These are phyloP conservation scores for Chrysochromulina parva DNA, from an alignment of 78 protist species.

Conservation along the genomic window DNA sequence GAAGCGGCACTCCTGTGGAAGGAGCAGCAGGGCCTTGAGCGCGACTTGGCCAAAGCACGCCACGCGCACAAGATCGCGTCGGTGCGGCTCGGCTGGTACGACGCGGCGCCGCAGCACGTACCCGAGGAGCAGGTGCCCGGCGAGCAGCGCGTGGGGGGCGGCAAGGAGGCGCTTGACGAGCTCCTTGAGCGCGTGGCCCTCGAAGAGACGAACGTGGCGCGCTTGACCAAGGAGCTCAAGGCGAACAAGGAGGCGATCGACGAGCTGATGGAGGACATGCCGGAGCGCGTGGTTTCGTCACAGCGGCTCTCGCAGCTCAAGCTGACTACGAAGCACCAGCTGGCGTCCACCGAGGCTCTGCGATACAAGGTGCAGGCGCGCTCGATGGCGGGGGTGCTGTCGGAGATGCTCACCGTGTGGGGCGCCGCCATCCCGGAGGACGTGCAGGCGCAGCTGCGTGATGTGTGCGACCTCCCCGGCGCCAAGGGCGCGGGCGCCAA, in stretches of 20 bases:
- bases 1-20: neutral
- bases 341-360: neutral
- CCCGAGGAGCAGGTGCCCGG: no score
- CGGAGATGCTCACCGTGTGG: neutral
- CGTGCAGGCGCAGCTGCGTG: neutral
- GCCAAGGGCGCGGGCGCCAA: no score
- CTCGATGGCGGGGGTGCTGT: neutral
- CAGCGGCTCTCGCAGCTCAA: neutral
- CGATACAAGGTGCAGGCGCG: neutral
- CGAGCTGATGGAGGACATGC: neutral
- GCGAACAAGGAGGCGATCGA: neutral
- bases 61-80: neutral
- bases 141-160: no score
- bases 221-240: neutral
- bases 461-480: neutral
- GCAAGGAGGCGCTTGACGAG: no score
- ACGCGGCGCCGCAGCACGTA: neutral
- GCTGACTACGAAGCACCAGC: neutral
- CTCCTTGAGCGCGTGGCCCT: no score
- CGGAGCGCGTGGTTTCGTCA: neutral
- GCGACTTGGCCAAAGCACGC: neutral
- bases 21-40: neutral
- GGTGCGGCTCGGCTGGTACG: neutral
- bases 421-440: neutral
- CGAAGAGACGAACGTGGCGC: neutral